A percentile compares a stretch with the other conserved stretches of the same genome.
Conservation (phyloP, 2,329 filamentous ascomycete genomes). For the Fusarium siculi region DNA sequence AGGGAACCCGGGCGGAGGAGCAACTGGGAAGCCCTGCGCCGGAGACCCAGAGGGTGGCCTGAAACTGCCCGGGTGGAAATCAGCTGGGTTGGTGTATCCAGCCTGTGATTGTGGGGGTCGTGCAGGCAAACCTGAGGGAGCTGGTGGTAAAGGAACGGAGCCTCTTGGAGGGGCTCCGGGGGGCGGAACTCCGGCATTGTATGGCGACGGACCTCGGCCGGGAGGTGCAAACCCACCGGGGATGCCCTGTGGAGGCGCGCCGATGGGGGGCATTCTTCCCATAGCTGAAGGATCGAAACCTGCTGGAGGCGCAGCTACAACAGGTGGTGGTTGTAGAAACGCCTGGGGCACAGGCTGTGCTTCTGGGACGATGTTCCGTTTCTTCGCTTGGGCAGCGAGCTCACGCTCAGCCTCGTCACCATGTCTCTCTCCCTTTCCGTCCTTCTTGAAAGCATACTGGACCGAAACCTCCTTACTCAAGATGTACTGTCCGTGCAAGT, state of each 20-base stretch:
- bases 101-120: conserved; percentile 60
- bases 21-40: conserved; percentile 51
- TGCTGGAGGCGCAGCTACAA: conserved; percentile 40
- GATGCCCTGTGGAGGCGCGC: conserved; percentile 49
- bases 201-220: conserved; percentile 49
- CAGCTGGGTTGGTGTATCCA: conserved; percentile 58
- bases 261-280: conserved; percentile 44
- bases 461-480: conserved; percentile 97
- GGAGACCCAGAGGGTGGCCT: conserved; percentile 53
- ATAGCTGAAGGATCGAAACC: conserved; percentile 52
- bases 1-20: conserved; percentile 56
- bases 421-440: conserved; percentile 95
- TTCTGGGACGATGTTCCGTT: conserved; percentile 89
- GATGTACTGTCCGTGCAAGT: conserved; percentile 96
- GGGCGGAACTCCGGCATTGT: conserved; percentile 44
- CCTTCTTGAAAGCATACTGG: conserved; percentile 99
- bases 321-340: conserved; percentile 62
- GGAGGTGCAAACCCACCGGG: conserved; percentile 54
- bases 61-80: conserved; percentile 59
- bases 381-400: conserved; percentile 90
- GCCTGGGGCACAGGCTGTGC: conserved; percentile 79
- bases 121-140: conserved; percentile 62
- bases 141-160: conserved; percentile 57
- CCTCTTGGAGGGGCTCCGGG: conserved; percentile 45
- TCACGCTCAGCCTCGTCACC: conserved; percentile 93